Conservation (phyloP, 306 rosid species). For the Acacia melanoxylon region DNA sequence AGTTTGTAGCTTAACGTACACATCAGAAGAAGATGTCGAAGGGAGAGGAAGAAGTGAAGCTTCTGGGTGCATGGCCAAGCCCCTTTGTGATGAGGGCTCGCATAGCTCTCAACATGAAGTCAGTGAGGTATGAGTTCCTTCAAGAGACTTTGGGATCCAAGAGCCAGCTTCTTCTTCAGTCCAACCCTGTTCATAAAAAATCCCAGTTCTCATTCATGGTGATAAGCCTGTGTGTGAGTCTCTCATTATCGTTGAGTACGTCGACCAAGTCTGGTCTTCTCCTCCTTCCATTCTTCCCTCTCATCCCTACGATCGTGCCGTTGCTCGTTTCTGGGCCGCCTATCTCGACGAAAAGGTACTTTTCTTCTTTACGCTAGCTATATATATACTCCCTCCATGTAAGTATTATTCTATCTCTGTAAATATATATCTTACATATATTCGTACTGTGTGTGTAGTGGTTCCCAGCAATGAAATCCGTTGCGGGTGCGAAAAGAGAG, state of each 20-base stretch:
- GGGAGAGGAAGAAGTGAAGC: slow-evolving; percentile 33
- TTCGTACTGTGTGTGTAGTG: slow-evolving; percentile 36
- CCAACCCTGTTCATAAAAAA: slow-evolving; percentile 58
- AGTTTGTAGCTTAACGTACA: neutral
- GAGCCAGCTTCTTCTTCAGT: slow-evolving; percentile 50
- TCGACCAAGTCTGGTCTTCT: slow-evolving; percentile 50
- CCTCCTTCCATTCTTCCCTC: slow-evolving; percentile 45
- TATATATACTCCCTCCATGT: no score
- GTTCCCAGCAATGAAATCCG: slow-evolving; percentile 46
- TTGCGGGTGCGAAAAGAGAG: slow-evolving; percentile 31
- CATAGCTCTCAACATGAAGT: slow-evolving; percentile 42
- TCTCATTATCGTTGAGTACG: slow-evolving; percentile 50
- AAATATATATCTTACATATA: no score
- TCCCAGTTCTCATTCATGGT: slow-evolving; percentile 47
- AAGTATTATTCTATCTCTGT: no score
- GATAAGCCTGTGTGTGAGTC: slow-evolving; percentile 54
- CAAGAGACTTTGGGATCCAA: slow-evolving; percentile 40
- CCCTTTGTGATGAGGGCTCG: slow-evolving; percentile 41
- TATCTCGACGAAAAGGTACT: slow-evolving; percentile 50
- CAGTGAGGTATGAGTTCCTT: slow-evolving; percentile 34
- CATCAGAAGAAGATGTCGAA: slow-evolving; percentile 27
- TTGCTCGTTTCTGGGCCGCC: slow-evolving; percentile 53
- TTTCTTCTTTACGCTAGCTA: neutral
- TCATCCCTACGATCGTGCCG: slow-evolving; percentile 55
- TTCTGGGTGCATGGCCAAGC: slow-evolving; percentile 52